Percentiles rank a stretch among this genome's conserved stretches.
phyloP scores from a whole-genome alignment of 331 rosid genomes.

The Stylosanthes scabra region DNA sequence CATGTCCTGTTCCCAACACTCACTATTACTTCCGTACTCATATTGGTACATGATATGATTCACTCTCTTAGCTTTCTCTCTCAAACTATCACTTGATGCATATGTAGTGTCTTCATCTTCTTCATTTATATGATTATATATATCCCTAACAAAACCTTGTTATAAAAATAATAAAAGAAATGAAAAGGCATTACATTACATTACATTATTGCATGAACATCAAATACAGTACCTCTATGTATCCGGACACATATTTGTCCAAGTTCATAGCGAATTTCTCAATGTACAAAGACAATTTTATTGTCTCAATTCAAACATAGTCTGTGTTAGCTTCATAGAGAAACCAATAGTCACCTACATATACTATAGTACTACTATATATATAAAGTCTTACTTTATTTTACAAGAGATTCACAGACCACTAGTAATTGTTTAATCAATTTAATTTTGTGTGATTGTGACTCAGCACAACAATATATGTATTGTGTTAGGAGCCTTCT shows the following conservation, averaged over 20 bases:
- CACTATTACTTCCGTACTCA: slow-evolving; percentile 21
- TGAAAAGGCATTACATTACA: not conserved
- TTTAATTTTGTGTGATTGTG: not conserved
- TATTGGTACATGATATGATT: slow-evolving; percentile 31
- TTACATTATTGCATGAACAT: not conserved
- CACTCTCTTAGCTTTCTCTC: not conserved
- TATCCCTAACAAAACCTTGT: slow-evolving; percentile 1
- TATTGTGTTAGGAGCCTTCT: not conserved
- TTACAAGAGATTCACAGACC: slow-evolving; percentile 7
- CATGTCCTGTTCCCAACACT: slow-evolving; percentile 38
- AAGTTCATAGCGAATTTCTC: slow-evolving; percentile 26
- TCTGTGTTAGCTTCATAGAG: slow-evolving; percentile 13
- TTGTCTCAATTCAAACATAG: slow-evolving; percentile 34
- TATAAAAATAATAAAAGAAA: not conserved
- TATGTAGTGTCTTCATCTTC: slow-evolving; percentile 2
- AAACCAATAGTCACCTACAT: slow-evolving; percentile 14
- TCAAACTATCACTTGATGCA: not conserved
- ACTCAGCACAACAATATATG: slow-evolving; percentile 26
- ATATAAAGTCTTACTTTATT: not conserved
- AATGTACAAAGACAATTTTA: slow-evolving; percentile 23
- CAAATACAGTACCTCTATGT: not conserved
- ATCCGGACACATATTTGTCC: slow-evolving; percentile 35
- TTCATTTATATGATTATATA: slow-evolving; percentile 18
- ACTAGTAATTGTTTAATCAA: slow-evolving; percentile 15
- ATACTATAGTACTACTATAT: no score